phyloP scores from a whole-genome alignment of 2,329 filamentous ascomycete species.

The Acephala macrosclerotiorum region DNA sequence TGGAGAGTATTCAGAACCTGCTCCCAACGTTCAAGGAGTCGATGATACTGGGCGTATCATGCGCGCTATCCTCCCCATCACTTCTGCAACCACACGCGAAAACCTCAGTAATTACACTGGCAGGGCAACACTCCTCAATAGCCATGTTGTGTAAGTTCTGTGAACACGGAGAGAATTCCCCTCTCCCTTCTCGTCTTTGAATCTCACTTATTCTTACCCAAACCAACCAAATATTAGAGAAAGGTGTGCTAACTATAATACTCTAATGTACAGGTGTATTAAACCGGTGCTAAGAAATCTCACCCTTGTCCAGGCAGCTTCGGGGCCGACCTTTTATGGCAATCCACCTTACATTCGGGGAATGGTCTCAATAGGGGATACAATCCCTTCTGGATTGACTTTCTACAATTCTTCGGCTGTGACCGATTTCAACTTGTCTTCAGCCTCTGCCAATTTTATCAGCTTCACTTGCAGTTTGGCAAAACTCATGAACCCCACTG shows the following conservation, averaged over 20 bases:
- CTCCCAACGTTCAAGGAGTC: background rate
- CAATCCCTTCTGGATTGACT: background rate
- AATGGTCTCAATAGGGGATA: slow-evolving; percentile 1
- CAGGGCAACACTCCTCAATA: slow-evolving; percentile 10
- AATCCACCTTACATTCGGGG: slow-evolving; percentile 3
- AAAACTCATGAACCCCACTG: background rate
- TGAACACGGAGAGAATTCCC: too few relatives aligned
- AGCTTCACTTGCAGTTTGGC: slow-evolving; percentile 9
- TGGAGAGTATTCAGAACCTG: slow-evolving; percentile 13
- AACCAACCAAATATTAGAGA: too few relatives aligned
- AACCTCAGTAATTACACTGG: slow-evolving; percentile 16
- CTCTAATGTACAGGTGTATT: background rate
- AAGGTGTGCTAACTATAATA: too few relatives aligned
- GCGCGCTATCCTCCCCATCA: slow-evolving; percentile 8
- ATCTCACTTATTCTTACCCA: too few relatives aligned
- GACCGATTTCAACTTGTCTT: background rate
- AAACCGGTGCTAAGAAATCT: background rate
- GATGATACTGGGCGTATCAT: slow-evolving; percentile 13
- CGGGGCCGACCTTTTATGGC: too few relatives aligned
- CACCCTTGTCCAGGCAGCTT: background rate
- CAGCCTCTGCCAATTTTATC: background rate
- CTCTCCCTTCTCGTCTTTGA: too few relatives aligned
- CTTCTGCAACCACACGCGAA: slow-evolving; percentile 8
- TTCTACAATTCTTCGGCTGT: background rate
- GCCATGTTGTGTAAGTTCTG: slow-evolving; percentile 9